A percentile compares a stretch with the other conserved stretches of the same genome.
Evolutionary conservation across 805 yeast genomes (phyloP).

Genomic region (Myxozyma kluyveri): DNA sequence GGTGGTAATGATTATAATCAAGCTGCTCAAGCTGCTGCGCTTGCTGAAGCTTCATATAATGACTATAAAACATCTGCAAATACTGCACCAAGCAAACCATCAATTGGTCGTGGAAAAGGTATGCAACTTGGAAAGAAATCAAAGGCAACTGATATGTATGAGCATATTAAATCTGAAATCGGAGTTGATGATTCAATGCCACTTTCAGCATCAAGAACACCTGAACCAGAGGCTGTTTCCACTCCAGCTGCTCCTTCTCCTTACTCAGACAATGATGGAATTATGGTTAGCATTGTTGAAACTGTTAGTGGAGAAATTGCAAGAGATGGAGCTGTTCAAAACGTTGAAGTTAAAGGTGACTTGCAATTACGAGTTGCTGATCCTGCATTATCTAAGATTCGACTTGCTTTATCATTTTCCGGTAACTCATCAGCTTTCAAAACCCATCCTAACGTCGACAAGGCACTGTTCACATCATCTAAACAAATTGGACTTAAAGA

Average conservation of each 20-base stretch:
- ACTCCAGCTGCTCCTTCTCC: conserved; percentile 21
- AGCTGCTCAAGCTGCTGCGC: conserved; percentile 17
- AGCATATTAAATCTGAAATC: conserved; percentile 37
- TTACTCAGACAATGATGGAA: conserved; percentile 58
- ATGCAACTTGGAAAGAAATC: conserved; percentile 70
- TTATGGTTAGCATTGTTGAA: conserved; percentile 74
- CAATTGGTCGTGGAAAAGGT: conserved; percentile 58
- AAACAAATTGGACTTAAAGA: conserved; percentile 73
- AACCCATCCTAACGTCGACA: conserved; percentile 96
- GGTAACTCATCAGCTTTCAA: conserved; percentile 67
- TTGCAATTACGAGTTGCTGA: conserved; percentile 83
- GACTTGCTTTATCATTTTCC: conserved; percentile 50
- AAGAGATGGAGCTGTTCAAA: conserved; percentile 66
- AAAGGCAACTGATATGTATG: conserved; percentile 34
- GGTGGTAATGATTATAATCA: conserved; percentile 19
- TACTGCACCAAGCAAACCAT: conserved; percentile 20
- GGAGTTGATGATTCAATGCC: conserved; percentile 32
- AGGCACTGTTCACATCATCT: conserved; percentile 56
- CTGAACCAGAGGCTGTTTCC: conserved; percentile 32
- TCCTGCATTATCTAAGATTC: conserved; percentile 64
- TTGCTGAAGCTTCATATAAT: conserved; percentile 24
- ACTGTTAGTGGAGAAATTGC: conserved; percentile 70
- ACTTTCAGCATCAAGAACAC: conserved; percentile 33
- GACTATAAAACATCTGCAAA: conserved; percentile 11
- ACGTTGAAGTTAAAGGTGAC: conserved; percentile 83